Percentiles rank a stretch among this genome's conserved stretches.
Conservation (phyloP, 352 stramenopile species). For the Phytophthora boehmeriae region DNA sequence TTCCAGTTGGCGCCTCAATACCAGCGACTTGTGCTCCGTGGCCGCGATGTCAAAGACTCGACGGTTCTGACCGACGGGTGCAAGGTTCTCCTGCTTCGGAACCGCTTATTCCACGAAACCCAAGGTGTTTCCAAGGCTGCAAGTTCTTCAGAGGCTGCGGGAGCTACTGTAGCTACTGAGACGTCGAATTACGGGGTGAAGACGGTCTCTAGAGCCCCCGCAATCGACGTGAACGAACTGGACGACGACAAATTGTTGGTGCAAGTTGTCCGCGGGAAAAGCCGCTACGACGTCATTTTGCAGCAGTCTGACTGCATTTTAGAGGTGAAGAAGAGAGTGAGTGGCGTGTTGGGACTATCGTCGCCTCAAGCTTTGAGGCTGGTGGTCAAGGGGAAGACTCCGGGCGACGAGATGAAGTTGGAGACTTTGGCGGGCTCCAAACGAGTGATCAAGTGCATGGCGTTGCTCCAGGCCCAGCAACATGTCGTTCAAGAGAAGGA, state of each 20-base stretch:
- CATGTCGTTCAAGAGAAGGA: slow-evolving; percentile 69
- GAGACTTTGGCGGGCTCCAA: slow-evolving; percentile 16
- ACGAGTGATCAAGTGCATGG: slow-evolving; percentile 71
- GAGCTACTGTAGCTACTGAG: neutral
- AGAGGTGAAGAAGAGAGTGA: slow-evolving; percentile 54
- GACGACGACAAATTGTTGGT: slow-evolving; percentile 54
- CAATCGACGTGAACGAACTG: slow-evolving; percentile 46
- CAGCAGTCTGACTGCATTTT: slow-evolving; percentile 31
- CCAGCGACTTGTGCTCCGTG: slow-evolving; percentile 63
- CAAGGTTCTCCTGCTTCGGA: slow-evolving; percentile 57
- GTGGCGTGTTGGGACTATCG: slow-evolving; percentile 48
- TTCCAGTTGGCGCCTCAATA: slow-evolving; percentile 48
- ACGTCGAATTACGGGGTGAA: slow-evolving; percentile 5
- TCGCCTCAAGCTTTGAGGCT: slow-evolving; percentile 49
- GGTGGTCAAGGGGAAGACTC: slow-evolving; percentile 72
- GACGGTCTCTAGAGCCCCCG: slow-evolving; percentile 3
- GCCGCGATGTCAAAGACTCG: slow-evolving; percentile 43
- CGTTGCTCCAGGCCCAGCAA: slow-evolving; percentile 62
- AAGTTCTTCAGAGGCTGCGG: neutral
- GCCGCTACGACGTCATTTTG: slow-evolving; percentile 62
- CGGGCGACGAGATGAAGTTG: slow-evolving; percentile 39
- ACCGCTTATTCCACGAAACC: slow-evolving; percentile 38
- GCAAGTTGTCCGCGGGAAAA: slow-evolving; percentile 61
- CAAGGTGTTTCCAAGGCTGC: neutral
- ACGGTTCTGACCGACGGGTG: slow-evolving; percentile 31